phyloP scores from a whole-genome alignment of 192 early-diverging fungal genomes.

The Backusella tarrabulga region DNA sequence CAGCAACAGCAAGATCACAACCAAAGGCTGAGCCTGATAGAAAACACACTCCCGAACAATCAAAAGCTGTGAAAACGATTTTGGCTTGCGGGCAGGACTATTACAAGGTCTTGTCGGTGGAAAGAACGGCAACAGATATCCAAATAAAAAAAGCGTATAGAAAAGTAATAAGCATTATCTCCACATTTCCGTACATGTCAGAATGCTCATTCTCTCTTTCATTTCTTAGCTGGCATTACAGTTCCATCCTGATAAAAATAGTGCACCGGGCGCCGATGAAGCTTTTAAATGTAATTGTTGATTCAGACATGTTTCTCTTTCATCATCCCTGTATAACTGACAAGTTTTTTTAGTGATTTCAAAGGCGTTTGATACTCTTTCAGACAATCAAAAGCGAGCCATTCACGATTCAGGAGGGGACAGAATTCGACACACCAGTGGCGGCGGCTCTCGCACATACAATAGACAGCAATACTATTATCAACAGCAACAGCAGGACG shows the following conservation, averaged over 20 bases:
- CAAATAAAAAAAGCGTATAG: conserved; percentile 95
- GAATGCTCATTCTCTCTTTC: not conserved
- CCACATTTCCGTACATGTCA: not conserved
- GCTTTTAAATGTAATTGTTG: conserved; percentile 80
- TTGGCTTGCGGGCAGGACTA: conserved; percentile 73
- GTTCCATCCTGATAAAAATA: conserved; percentile 97
- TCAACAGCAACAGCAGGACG: conserved; percentile 59
- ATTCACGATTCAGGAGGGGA: conserved; percentile 84
- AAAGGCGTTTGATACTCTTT: conserved; percentile 89
- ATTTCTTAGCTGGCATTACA: conserved; percentile 73
- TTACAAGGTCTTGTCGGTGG: conserved; percentile 78
- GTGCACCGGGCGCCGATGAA: conserved; percentile 94
- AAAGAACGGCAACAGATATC: conserved; percentile 67
- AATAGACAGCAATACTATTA: conserved; percentile 14
- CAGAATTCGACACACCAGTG: conserved; percentile 30
- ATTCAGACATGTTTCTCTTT: not conserved
- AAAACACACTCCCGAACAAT: conserved; percentile 78
- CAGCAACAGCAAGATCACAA: not conserved
- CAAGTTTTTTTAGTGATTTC: conserved; percentile 64
- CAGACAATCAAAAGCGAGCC: conserved; percentile 80
- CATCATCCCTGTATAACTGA: not conserved
- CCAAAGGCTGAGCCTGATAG: conserved; percentile 12
- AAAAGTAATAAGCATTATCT: conserved; percentile 52
- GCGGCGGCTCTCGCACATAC: conserved; percentile 27
- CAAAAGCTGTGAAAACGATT: conserved; percentile 74